Conservation (phyloP, 495 filamentous ascomycete genomes). For the Penicillium coffeae region DNA sequence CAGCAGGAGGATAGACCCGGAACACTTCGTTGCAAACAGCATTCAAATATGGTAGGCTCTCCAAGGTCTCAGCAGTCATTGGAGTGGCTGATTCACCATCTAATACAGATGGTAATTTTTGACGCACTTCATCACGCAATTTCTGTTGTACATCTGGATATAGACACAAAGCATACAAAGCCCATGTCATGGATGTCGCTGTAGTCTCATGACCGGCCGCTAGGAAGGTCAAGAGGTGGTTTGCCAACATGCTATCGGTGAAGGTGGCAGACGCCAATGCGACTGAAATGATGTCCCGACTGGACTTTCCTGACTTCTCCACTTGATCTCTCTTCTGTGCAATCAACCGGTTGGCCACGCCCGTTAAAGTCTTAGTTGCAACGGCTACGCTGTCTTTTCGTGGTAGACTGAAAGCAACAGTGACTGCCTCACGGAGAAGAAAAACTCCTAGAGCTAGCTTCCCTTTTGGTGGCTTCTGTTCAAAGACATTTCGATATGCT, state of each 20-base stretch:
- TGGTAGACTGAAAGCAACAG: neutral
- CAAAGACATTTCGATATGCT: slow-evolving; percentile 6
- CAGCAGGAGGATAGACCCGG: slow-evolving; percentile 48
- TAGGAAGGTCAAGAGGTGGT: slow-evolving; percentile 79
- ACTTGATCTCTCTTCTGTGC: slow-evolving; percentile 30
- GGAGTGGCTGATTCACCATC: neutral
- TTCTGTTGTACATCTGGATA: slow-evolving; percentile 15
- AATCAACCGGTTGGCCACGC: slow-evolving; percentile 2
- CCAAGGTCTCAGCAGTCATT: slow-evolving; percentile 2
- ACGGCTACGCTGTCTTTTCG: slow-evolving; percentile 1
- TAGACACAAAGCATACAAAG: slow-evolving; percentile 16
- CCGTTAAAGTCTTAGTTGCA: neutral
- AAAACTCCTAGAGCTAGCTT: too few relatives aligned
- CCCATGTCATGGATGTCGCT: slow-evolving; percentile 20
- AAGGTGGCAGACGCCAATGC: slow-evolving; percentile 64
- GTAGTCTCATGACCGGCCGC: slow-evolving; percentile 66
- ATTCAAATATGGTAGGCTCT: slow-evolving; percentile 43
- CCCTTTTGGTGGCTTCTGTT: neutral
- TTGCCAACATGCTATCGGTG: slow-evolving; percentile 59
- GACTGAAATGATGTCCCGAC: slow-evolving; percentile 59
- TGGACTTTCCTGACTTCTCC: slow-evolving; percentile 23
- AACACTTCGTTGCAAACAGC: slow-evolving; percentile 51
- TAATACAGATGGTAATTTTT: neutral
- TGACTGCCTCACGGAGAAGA: neutral
- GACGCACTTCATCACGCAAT: slow-evolving; percentile 18